Percentiles rank a stretch among this genome's conserved stretches.
phyloP scores from a whole-genome alignment of 768 basidiomycete genomes.

The Hemileccinum impolitum region DNA sequence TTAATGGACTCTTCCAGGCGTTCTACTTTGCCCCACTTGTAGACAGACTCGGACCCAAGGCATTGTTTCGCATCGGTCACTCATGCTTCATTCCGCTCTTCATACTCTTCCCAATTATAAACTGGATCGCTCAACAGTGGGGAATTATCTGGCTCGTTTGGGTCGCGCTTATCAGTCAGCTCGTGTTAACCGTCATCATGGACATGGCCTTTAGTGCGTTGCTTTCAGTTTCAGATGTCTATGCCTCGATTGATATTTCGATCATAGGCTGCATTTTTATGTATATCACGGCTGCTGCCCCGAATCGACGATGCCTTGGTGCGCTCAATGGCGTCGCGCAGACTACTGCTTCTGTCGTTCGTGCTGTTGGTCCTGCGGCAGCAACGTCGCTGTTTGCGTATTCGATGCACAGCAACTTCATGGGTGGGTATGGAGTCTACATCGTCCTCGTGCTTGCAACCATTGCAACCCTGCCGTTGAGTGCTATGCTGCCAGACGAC shows the following conservation, averaged over 20 bases:
- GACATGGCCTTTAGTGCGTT: conserved; percentile 35
- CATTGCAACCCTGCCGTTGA: conserved; percentile 17
- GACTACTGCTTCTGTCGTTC: conserved; percentile 27
- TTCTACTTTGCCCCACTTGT: conserved; percentile 33
- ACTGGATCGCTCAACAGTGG: conserved; percentile 23
- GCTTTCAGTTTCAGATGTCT: neutral
- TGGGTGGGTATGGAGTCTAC: conserved; percentile 39
- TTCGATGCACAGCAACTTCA: conserved; percentile 31
- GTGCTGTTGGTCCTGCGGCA: conserved; percentile 33
- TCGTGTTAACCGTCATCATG: conserved; percentile 18
- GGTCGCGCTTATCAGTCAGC: conserved; percentile 25
- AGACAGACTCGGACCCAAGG: conserved; percentile 29
- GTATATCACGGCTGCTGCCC: conserved; percentile 62
- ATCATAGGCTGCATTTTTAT: conserved; percentile 63
- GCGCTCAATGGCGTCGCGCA: conserved; percentile 56
- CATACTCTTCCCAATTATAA: conserved; percentile 30
- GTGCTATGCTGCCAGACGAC: conserved; percentile 21
- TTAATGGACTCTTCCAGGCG: conserved; percentile 31
- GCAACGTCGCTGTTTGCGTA: conserved; percentile 37
- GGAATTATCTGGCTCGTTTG: conserved; percentile 26
- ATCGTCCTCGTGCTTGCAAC: conserved; percentile 17
- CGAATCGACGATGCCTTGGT: conserved; percentile 65
- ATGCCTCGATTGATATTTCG: conserved; percentile 2
- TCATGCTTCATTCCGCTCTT: conserved; percentile 29
- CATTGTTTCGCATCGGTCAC: conserved; percentile 28